These are phyloP conservation scores for Sisymbrium altissimum DNA, from an alignment of 345 rosid genomes.

Conservation along the genomic window DNA sequence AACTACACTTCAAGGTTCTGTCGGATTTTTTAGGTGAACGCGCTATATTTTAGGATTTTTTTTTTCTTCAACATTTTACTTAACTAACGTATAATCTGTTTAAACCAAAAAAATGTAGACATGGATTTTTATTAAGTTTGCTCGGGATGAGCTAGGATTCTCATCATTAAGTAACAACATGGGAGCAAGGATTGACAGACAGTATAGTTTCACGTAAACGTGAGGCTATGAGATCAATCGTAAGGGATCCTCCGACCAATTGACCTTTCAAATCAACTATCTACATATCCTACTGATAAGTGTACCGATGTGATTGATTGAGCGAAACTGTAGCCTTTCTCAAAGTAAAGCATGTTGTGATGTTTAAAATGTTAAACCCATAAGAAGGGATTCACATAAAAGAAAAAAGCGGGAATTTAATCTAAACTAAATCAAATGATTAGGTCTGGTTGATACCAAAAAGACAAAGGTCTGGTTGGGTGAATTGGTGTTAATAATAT, in stretches of 20 bases:
- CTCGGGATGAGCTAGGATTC: too few relatives aligned
- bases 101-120: too few relatives aligned
- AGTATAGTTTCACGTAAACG: not conserved
- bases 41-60: not conserved
- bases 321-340: not conserved
- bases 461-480: too few relatives aligned
- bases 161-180: too few relatives aligned
- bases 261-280: not conserved
- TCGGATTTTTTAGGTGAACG: not conserved
- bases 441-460: not conserved
- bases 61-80: too few relatives aligned
- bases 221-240: not conserved
- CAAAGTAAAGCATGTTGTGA: not conserved
- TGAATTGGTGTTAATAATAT: too few relatives aligned
- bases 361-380: not conserved
- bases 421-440: not conserved
- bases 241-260: too few relatives aligned
- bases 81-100: too few relatives aligned
- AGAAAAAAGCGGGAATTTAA: not conserved
- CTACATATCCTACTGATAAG: not conserved
- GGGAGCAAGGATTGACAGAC: not conserved
- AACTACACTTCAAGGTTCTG: not conserved
- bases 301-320: not conserved
- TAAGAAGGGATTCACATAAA: not conserved
- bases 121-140: too few relatives aligned